Percentiles rank a stretch among this genome's conserved stretches.
These are phyloP conservation scores for Saccharomycopsis fermentans DNA, from an alignment of 805 yeast genomes.

Conservation along the genomic window DNA sequence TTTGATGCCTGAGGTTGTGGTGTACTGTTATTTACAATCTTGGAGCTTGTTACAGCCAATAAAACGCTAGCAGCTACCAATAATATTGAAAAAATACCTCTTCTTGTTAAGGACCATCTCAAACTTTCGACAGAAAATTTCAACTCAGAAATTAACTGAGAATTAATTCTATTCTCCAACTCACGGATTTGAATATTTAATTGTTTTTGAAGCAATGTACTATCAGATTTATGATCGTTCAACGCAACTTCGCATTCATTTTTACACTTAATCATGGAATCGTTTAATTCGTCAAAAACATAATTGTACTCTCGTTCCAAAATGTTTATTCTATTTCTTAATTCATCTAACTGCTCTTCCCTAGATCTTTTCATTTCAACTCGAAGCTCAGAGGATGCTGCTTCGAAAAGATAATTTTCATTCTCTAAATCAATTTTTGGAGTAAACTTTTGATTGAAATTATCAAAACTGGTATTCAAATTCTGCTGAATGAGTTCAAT, in stretches of 20 bases:
- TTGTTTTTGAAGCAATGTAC: constrained; percentile 61
- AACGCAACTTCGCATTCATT: constrained; percentile 77
- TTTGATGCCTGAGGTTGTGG: background rate
- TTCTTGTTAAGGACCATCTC: constrained; percentile 87
- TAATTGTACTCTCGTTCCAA: constrained; percentile 64
- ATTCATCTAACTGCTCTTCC: constrained; percentile 56
- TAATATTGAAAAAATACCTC: constrained; percentile 51
- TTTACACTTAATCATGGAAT: constrained; percentile 45
- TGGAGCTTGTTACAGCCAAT: constrained; percentile 16
- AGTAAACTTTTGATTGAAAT: constrained; percentile 26
- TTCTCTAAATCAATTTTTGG: constrained; percentile 66
- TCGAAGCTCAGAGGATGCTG: constrained; percentile 79
- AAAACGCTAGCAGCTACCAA: constrained; percentile 18
- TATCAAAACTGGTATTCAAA: constrained; percentile 25
- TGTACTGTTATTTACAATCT: constrained; percentile 3
- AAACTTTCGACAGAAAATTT: constrained; percentile 80
- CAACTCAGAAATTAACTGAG: constrained; percentile 70
- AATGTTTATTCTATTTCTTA: constrained; percentile 54
- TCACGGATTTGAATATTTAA: constrained; percentile 68
- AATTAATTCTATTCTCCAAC: constrained; percentile 72
- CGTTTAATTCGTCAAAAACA: constrained; percentile 68
- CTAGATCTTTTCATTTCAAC: constrained; percentile 70
- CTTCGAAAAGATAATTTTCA: constrained; percentile 80
- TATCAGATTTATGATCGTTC: constrained; percentile 78
- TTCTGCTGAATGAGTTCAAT: constrained; percentile 34